Base-by-base conservation (phyloP, 768 basidiomycete genomes). In the Suillus occidentalis region DNA sequence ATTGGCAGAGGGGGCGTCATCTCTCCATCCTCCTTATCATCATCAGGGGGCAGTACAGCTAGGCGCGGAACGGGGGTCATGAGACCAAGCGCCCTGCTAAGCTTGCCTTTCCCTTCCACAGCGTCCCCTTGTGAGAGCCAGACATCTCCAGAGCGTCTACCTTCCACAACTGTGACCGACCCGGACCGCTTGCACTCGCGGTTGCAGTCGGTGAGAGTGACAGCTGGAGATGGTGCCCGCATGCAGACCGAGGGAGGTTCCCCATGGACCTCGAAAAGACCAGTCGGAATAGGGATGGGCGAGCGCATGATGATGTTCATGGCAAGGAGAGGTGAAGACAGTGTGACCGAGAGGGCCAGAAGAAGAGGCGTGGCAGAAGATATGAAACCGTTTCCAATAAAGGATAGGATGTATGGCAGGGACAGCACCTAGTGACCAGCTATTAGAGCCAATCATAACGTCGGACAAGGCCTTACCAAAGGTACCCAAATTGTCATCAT, bases 101-200 rank as follows among this genome's bases (percentile, higher is more conserved):
- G 67, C 69, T 86, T 88, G 62, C 78, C 77, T 73, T 87, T 89
- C 2, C 87, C 87, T 58, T 89, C 87, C 25, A 88, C 78, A 8
- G 89, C 90, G 65, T 91, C 85, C n/a, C 89, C 89, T 62, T 88
- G 88, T 14, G 84, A 73, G 67, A 91, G 75, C 90, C 90, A 91
- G 36, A 91, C 85, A 69, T 91, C 90, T 31, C 88, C 88, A 68
- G 88, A 89, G 56, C 88, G 86, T 39, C 88, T 84, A 36, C 85
- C 86, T 73, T 91, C 88, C 25, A 91, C 85, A 47, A 90, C 85
- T 22, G 88, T 90, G 60, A 78, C 68, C 66, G 84, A 86, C 56
- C 82, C 85, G 73, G 87, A 88, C 62, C 85, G 84, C 73, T 88
- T 90, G 74, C 85, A 87, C 61, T 86, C 84, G 22, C 67, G 36